These are phyloP conservation scores for Hypoxylon sp. DNA, from an alignment of 2,329 filamentous ascomycete genomes.

Conservation along the genomic window DNA sequence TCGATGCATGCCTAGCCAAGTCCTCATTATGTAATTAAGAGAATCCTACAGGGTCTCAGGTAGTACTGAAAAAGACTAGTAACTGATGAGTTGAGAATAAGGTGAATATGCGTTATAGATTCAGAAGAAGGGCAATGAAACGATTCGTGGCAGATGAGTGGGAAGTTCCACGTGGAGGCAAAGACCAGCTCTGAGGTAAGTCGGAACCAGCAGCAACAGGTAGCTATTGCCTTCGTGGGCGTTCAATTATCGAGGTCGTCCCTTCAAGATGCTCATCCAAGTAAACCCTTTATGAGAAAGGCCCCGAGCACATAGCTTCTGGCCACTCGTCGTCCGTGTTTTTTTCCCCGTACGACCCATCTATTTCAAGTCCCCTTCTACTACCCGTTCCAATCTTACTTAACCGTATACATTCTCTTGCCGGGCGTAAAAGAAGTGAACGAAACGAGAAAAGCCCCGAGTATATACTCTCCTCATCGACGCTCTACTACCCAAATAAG, in stretches of 20 bases:
- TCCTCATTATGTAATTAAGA: neutral
- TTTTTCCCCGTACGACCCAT: conserved; percentile 13
- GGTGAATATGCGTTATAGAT: neutral
- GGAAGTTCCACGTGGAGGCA: neutral
- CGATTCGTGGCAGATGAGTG: neutral
- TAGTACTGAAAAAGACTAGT: neutral
- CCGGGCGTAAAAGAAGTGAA: neutral
- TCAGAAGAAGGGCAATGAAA: neutral
- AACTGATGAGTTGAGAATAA: neutral
- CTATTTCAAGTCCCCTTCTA: conserved; percentile 12
- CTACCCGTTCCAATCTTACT: conserved; percentile 11
- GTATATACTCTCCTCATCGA: conserved; percentile 1
- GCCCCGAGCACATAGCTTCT: neutral
- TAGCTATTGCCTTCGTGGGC: neutral
- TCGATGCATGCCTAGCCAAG: neutral
- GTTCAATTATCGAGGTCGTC: neutral
- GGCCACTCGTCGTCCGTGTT: neutral
- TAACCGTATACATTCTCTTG: conserved; percentile 36
- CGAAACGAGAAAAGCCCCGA: conserved; percentile 4
- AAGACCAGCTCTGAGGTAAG: neutral
- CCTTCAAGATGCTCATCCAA: neutral
- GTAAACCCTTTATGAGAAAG: neutral
- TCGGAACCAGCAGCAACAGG: neutral
- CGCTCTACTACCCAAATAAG: conserved; percentile 4
- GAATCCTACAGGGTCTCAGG: neutral